Evolutionary conservation across 1,139 yeast genomes (phyloP), one percentile per base, ranked within the genome.

Genomic region (Yamadazyma dendronema): DNA sequence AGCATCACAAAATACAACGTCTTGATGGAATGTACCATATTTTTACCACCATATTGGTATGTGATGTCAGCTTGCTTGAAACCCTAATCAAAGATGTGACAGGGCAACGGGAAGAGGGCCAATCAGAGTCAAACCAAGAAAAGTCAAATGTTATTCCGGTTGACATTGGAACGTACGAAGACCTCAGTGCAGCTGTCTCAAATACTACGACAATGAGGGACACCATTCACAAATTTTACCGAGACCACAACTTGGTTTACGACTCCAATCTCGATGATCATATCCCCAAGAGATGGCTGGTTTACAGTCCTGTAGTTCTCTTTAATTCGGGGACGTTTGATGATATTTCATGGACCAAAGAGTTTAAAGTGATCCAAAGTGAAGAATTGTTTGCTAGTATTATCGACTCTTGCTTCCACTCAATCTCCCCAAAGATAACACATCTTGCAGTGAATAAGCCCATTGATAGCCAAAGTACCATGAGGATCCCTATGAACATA

Each of bases 361-460:
- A 35, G 12, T 32, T 39, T 10, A 39, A 12, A 21, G 21, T 12
- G n/a, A 27, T 48, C 11, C 42, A 43, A 17, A 31, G 43, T 11
- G 43, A 43, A 1, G 41, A 36, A 4, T 62, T 68, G 34, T 67
- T 62, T 42, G 27, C 38, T 12, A 42, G 41, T 4, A 38, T 70
- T 12, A 42, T 65, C n/a, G 19, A 30, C 4, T 35, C 29, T 1
- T 26, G 21, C 10, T 44, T 51, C 43, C 52, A 28, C 36, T 50
- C 12, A 46, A 62, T 50, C 43, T 52, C 29, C 36, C 50, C 12
- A 46, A 62, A 34, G 2, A 14, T 14, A 8, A 78, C 90, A 0
- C 94, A 84, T 53, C 56, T 84, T 5, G 95, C 95, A 0, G 61
- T 79, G 9, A 86, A 86, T 49, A 73, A 72, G 39, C 94, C 95